Percentiles rank a stretch among this genome's conserved stretches.
Conservation (phyloP, 208 protist species). For the Leishmania gerbilli region DNA sequence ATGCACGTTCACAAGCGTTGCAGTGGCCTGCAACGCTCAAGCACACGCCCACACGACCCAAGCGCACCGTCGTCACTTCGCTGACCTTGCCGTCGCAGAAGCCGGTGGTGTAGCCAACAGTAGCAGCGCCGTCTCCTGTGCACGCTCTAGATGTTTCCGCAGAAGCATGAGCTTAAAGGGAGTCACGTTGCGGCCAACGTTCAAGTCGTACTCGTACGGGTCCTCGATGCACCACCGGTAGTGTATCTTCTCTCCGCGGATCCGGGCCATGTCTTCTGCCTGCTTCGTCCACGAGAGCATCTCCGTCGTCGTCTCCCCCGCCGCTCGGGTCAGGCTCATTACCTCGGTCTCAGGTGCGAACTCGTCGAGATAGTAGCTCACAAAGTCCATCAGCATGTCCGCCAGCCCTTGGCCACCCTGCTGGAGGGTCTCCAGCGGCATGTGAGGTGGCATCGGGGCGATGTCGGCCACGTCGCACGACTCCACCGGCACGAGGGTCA, state of each 20-base stretch:
- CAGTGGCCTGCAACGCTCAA: neutral
- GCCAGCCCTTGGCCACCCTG: slow-evolving; percentile 47
- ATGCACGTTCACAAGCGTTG: neutral
- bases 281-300: slow-evolving; percentile 78
- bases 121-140: slow-evolving; percentile 61
- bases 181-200: slow-evolving; percentile 87
- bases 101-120: slow-evolving; percentile 17
- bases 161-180: slow-evolving; percentile 84
- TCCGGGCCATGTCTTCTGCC: slow-evolving; percentile 76
- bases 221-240: slow-evolving; percentile 93
- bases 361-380: slow-evolving; percentile 77
- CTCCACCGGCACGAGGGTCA: slow-evolving; percentile 57
- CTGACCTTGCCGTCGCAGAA: neutral
- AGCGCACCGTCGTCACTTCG: neutral
- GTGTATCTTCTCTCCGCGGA: slow-evolving; percentile 74
- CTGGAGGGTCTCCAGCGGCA: slow-evolving; percentile 25
- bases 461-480: slow-evolving; percentile 58
- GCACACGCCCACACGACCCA: neutral
- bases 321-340: slow-evolving; percentile 58
- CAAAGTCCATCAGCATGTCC: slow-evolving; percentile 71
- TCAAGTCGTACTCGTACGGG: slow-evolving; percentile 89
- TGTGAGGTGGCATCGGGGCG: slow-evolving; percentile 26
- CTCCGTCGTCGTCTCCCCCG: slow-evolving; percentile 54
- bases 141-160: slow-evolving; percentile 69
- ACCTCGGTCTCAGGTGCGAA: slow-evolving; percentile 72